phyloP scores from a whole-genome alignment of 768 basidiomycete species.

The Boletus fagicola region DNA sequence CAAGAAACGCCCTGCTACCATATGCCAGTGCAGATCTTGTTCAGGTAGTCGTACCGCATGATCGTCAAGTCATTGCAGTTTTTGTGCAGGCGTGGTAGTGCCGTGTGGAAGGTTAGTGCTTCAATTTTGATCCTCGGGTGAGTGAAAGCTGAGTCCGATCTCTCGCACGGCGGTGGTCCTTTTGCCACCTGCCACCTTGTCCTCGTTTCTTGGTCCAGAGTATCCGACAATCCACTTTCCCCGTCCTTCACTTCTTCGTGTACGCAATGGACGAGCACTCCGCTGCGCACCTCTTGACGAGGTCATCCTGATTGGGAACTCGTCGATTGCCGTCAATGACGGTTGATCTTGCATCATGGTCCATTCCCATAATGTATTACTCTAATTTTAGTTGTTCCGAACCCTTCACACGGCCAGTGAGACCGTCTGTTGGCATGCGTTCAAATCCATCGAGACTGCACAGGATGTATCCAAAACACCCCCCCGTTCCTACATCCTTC shows the following conservation, averaged over 20 bases:
- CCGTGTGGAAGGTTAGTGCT: background rate
- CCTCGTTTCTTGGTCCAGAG: background rate
- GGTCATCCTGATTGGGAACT: background rate
- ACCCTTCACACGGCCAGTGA: conserved; percentile 2
- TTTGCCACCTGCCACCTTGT: background rate
- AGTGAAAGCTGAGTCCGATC: background rate
- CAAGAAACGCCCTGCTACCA: background rate
- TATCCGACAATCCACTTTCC: background rate
- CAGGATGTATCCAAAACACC: background rate
- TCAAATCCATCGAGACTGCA: background rate
- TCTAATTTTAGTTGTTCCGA: conserved; percentile 12
- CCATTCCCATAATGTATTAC: background rate
- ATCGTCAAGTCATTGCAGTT: background rate
- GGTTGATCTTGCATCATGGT: background rate
- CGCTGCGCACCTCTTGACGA: background rate
- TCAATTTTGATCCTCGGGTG: background rate
- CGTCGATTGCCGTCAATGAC: background rate
- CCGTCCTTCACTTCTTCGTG: background rate
- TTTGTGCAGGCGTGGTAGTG: background rate
- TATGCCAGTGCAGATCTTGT: background rate
- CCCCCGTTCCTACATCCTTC: background rate
- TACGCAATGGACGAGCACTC: background rate
- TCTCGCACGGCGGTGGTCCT: background rate
- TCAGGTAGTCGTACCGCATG: background rate
- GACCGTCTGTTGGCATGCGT: background rate